phyloP scores from a whole-genome alignment of 176 grass and related monocot genomes.

The Canna indica region DNA sequence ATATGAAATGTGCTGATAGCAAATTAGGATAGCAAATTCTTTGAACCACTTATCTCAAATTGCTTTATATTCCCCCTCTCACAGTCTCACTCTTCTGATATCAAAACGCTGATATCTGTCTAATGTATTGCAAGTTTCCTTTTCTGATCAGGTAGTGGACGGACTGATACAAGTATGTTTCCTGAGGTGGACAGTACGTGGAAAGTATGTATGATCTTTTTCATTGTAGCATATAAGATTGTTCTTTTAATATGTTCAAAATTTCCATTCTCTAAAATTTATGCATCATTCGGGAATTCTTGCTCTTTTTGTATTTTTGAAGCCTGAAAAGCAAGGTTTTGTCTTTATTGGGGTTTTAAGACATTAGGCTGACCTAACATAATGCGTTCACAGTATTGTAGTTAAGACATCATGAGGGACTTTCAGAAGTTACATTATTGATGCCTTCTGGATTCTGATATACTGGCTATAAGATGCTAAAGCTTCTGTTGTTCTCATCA shows the following conservation, averaged over 20 bases:
- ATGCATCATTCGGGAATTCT: not conserved
- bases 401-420: not conserved
- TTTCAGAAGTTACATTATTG: not conserved
- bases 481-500: no score
- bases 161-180: constrained; percentile 60
- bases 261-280: not conserved
- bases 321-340: not conserved
- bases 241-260: not conserved
- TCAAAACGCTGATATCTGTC: not conserved
- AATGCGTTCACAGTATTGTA: not conserved
- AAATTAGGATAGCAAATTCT: no score
- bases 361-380: not conserved
- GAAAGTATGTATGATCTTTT: constrained; percentile 42
- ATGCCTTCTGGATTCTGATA: no score
- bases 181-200: constrained; percentile 83
- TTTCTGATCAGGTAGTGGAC: constrained; percentile 40
- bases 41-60: no score
- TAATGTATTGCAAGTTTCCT: not conserved
- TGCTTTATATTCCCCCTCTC: no score
- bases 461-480: no score
- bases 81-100: not conserved
- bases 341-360: not conserved
- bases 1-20: no score
- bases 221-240: not conserved
- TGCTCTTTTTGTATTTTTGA: not conserved